Percentiles rank a stretch among this genome's conserved stretches.
Conservation (phyloP, 2,329 filamentous ascomycete species). For the Pseudopyrenochaeta lycopersici region DNA sequence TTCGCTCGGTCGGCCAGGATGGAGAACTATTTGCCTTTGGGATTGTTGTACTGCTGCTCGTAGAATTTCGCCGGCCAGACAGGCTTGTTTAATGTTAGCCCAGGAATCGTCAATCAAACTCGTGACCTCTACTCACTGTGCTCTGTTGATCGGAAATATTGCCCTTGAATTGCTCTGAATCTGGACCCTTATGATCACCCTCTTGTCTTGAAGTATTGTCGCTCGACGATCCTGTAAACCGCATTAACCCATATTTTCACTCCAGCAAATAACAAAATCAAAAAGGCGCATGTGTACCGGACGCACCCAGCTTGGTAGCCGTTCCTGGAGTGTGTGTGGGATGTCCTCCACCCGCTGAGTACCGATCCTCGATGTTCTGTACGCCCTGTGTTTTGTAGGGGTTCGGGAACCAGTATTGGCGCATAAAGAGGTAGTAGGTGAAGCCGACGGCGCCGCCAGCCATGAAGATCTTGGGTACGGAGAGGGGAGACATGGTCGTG, state of each 20-base stretch:
- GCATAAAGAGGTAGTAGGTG: conserved; percentile 48
- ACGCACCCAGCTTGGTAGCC: conserved; percentile 38
- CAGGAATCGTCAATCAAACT: background rate
- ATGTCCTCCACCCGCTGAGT: conserved; percentile 40
- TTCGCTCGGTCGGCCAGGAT: no score
- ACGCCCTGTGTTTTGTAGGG: conserved; percentile 47
- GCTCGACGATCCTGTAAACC: conserved; percentile 24
- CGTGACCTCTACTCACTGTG: conserved; percentile 25
- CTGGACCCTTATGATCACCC: conserved; percentile 36
- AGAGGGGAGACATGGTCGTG: conserved; percentile 38
- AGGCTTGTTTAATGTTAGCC: conserved; percentile 17
- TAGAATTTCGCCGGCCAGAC: conserved; percentile 44
- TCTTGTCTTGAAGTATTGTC: conserved; percentile 34
- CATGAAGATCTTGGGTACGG: conserved; percentile 49
- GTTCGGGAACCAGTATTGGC: conserved; percentile 50
- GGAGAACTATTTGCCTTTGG: conserved; percentile 42
- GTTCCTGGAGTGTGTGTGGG: conserved; percentile 42
- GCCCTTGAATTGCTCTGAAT: conserved; percentile 36
- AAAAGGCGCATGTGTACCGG: conserved; percentile 3
- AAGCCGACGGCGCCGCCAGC: conserved; percentile 45
- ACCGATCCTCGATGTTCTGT: conserved; percentile 48
- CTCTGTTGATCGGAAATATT: conserved; percentile 37
- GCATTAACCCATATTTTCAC: conserved; percentile 5
- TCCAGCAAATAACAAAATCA: background rate
- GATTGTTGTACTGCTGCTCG: conserved; percentile 41